Percentiles rank a stretch among this genome's conserved stretches.
These are phyloP conservation scores for Caryocar brasiliense DNA, from an alignment of 441 rosid genomes.

Conservation along the genomic window DNA sequence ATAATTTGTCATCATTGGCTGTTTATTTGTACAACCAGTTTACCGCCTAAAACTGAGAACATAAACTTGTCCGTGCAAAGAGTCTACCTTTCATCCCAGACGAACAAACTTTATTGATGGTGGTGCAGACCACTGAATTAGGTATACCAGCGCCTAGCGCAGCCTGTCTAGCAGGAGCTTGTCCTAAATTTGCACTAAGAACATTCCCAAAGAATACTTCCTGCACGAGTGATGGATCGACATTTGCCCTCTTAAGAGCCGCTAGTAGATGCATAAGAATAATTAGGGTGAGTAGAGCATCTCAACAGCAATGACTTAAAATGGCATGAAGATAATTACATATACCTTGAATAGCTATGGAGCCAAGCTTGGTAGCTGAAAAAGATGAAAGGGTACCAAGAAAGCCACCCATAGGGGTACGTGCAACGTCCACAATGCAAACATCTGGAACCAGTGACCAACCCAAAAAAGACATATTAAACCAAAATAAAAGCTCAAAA, in stretches of 20 bases:
- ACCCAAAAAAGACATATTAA: too few relatives aligned
- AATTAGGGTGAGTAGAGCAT: too few relatives aligned
- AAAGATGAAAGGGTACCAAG: conserved; percentile 84
- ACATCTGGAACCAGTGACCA: conserved; percentile 38
- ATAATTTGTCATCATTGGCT: not conserved
- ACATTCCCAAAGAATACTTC: conserved; percentile 94
- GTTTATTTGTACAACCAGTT: not conserved
- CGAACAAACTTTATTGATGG: conserved; percentile 86
- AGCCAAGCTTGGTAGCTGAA: conserved; percentile 78
- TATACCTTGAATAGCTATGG: conserved; percentile 57
- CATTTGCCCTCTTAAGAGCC: conserved; percentile 70
- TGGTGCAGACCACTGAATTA: conserved; percentile 77
- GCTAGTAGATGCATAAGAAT: too few relatives aligned
- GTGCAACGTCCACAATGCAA: conserved; percentile 82
- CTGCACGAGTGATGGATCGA: conserved; percentile 78
- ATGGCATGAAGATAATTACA: not conserved
- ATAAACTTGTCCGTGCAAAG: not conserved
- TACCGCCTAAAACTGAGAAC: not conserved
- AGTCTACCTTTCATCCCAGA: conserved; percentile 81
- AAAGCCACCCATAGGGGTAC: conserved; percentile 83
- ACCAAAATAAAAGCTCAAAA: too few relatives aligned
- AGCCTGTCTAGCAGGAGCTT: conserved; percentile 97
- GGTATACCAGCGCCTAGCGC: conserved; percentile 90
- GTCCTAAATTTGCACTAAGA: conserved; percentile 88
- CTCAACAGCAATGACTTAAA: too few relatives aligned